Conservation (phyloP, 106 monocot genomes). For the Alisma plantagoaquatica region DNA sequence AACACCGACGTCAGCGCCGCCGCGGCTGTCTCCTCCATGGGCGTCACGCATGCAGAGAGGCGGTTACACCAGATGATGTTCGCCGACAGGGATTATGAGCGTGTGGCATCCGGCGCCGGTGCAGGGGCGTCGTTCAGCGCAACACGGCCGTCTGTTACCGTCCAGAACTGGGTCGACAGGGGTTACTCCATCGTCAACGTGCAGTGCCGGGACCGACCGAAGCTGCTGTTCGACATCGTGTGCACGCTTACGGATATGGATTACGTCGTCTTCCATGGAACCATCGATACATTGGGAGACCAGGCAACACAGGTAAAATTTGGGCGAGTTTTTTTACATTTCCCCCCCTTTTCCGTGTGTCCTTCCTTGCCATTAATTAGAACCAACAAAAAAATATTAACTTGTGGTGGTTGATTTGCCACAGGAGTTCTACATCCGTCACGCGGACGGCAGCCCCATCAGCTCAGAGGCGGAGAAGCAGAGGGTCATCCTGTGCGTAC, state of each 20-base stretch:
- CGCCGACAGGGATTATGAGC: slow-evolving; percentile 55
- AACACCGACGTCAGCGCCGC: slow-evolving; percentile 14
- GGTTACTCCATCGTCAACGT: slow-evolving; percentile 81
- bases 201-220: slow-evolving; percentile 73
- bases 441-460: slow-evolving; percentile 71
- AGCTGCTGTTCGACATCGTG: slow-evolving; percentile 82
- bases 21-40: slow-evolving; percentile 21
- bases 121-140: neutral
- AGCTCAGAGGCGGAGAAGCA: slow-evolving; percentile 82
- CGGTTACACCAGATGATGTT: too few species aligned
- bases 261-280: slow-evolving; percentile 88
- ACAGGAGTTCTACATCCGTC: slow-evolving; percentile 89
- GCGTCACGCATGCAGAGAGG: too few species aligned
- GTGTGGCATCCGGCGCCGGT: too few species aligned
- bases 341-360: too few species aligned
- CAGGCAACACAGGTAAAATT: slow-evolving; percentile 66
- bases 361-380: too few species aligned
- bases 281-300: slow-evolving; percentile 55
- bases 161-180: slow-evolving; percentile 70
- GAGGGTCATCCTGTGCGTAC: slow-evolving; percentile 75
- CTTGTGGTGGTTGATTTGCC: too few species aligned
- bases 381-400: too few species aligned
- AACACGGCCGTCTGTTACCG: slow-evolving; percentile 30
- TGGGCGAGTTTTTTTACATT: too few species aligned
- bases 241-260: slow-evolving; percentile 92